Base-by-base conservation (phyloP, 2,329 filamentous ascomycete genomes). In the Teratosphaeriaceae sp. region DNA sequence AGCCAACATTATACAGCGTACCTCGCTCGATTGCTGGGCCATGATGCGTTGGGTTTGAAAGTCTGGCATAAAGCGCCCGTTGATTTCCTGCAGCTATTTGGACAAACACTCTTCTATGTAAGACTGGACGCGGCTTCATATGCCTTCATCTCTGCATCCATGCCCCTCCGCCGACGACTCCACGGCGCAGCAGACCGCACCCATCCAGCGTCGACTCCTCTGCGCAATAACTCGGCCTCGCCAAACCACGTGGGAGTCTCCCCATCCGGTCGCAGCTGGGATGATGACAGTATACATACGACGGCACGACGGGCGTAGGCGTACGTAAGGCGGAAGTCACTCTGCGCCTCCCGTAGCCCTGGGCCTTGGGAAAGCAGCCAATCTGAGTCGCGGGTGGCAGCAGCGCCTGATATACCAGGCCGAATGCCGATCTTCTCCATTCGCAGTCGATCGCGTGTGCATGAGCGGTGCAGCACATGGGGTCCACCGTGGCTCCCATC, bases 191-290 rank as follows among this genome's bases (percentile, higher is more conserved):
- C 18, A 24, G n/a, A 4, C 16, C 13, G 18, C 20, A 5, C 40
- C 13, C 26, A 13, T 35, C 30, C 21, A 22, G 13, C 16, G 15
- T 1, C 16, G 9, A 15, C 16, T 26, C 20, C 18, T 16, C 29
- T 19, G 15, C 40, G 40, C 30, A 34, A 18, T 38, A n/a, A 16
- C 34, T 31, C 36, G 42, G 36, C 41, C 35, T 44, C 42, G 42
- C 42, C 42, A 44, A 44, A 39, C 36, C 42, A 44, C 42, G 39
- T 39, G 38, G 34, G 22, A 36, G 18, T 18, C 31, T 5, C 20
- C 31, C n/a, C 15, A 9, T 34, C 31, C 20, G 11, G 31, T 34
- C 31, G 15, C 15, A 20, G 31, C 12, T 18, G 31, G 3, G 5
- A n/a, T 19, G 11, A 34, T 19, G 12, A 3, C 15, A 34, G n/a